phyloP scores from a whole-genome alignment of 2,329 filamentous ascomycete genomes.

The Ophiocordyceps camponoti-saundersi region DNA sequence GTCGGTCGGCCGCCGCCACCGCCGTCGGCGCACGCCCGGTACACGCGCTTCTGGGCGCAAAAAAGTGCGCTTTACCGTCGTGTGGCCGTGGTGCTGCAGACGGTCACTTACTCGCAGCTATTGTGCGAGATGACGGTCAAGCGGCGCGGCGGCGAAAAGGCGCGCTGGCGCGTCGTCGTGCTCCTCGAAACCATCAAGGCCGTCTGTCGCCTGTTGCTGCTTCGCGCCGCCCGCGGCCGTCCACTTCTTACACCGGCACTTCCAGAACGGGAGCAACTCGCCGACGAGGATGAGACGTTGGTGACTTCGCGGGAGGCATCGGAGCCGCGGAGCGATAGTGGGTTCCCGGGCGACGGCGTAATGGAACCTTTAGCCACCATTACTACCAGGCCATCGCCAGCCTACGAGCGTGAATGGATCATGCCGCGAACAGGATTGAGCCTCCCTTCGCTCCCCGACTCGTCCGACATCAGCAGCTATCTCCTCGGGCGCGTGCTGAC shows the following conservation, averaged over 20 bases:
- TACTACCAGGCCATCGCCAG: conserved; percentile 7
- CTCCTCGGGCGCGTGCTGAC: conserved; percentile 81
- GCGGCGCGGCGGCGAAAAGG: conserved; percentile 58
- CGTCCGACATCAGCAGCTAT: conserved; percentile 71
- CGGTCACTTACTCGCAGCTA: conserved; percentile 87
- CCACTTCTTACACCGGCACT: conserved; percentile 71
- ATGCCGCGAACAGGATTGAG: conserved; percentile 91
- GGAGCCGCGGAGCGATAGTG: conserved; percentile 10
- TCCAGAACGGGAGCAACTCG: conserved; percentile 69
- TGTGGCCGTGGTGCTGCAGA: conserved; percentile 67
- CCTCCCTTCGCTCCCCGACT: conserved; percentile 66
- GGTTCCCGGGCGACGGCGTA: not conserved
- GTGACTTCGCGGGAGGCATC: conserved; percentile 16
- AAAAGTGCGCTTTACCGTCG: conserved; percentile 57
- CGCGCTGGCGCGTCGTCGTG: conserved; percentile 76
- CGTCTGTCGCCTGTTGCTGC: conserved; percentile 60
- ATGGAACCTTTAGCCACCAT: not conserved
- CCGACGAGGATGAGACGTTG: conserved; percentile 24
- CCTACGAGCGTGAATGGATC: conserved; percentile 49
- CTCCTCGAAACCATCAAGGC: conserved; percentile 77
- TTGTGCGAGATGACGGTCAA: conserved; percentile 97
- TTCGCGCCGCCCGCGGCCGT: conserved; percentile 68
- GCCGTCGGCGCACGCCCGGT: conserved; percentile 41
- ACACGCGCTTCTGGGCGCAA: conserved; percentile 49
- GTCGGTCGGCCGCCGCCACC: conserved; percentile 40